phyloP scores from a whole-genome alignment of 768 basidiomycete genomes.

The Leccinum pellstonianum region DNA sequence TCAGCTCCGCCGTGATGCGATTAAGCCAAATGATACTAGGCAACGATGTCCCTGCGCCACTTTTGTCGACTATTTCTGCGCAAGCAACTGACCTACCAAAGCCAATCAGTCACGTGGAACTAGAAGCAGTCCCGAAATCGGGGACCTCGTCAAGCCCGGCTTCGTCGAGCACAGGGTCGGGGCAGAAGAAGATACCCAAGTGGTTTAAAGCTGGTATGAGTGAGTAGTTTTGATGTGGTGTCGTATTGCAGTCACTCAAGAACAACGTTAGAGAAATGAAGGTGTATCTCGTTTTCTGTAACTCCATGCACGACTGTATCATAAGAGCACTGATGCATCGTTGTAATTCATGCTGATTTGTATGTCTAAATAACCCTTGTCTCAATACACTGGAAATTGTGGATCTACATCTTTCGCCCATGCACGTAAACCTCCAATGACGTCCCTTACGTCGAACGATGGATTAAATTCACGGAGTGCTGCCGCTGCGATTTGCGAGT shows the following conservation, averaged over 20 bases:
- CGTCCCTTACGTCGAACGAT: conserved; percentile 51
- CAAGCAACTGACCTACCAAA: conserved; percentile 66
- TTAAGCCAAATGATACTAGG: conserved; percentile 38
- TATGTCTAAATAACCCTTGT: not conserved
- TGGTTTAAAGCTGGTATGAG: conserved; percentile 73
- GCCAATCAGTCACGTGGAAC: conserved; percentile 42
- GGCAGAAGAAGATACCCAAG: conserved; percentile 65
- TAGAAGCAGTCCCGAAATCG: conserved; percentile 7
- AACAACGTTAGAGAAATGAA: conserved; percentile 24
- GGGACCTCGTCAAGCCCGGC: conserved; percentile 9
- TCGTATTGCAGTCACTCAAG: not conserved
- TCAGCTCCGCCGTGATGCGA: not conserved
- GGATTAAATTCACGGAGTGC: conserved; percentile 28
- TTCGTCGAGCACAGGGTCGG: conserved; percentile 21
- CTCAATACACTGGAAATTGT: conserved; percentile 77
- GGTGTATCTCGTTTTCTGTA: conserved; percentile 38
- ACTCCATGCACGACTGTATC: conserved; percentile 2
- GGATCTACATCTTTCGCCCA: conserved; percentile 78
- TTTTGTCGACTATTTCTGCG: conserved; percentile 53
- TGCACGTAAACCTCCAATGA: conserved; percentile 78
- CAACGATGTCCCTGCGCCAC: conserved; percentile 58
- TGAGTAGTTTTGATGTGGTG: conserved; percentile 31
- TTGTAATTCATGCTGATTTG: conserved; percentile 5
- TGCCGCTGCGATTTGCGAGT: conserved; percentile 84
- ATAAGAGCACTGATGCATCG: conserved; percentile 2